Percentiles rank a stretch among this genome's conserved stretches.
Evolutionary conservation across 1,139 yeast genomes (phyloP).

Genomic region (Scheffersomyces segobiensis): DNA sequence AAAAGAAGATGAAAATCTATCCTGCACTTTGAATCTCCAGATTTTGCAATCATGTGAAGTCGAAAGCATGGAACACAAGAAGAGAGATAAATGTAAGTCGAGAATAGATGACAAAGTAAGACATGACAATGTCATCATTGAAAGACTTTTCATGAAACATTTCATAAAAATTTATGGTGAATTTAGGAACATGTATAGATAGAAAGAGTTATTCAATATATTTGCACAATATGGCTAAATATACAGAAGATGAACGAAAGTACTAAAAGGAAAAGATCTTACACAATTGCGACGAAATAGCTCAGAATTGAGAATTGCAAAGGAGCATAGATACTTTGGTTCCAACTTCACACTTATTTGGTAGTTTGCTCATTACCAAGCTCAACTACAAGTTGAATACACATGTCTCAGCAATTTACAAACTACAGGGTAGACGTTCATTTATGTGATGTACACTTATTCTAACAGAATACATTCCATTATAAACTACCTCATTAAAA

Average conservation of each 20-base stretch:
- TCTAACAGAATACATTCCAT: constrained; percentile 3
- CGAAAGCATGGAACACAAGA: not conserved
- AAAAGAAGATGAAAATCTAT: not conserved
- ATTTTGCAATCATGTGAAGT: not conserved
- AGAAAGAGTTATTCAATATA: not conserved
- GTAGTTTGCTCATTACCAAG: not conserved
- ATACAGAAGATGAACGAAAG: no score
- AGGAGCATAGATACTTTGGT: not conserved
- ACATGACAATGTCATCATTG: not conserved
- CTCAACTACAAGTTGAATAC: no score
- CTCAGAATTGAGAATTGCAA: not conserved
- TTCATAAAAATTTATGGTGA: not conserved
- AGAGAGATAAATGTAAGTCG: not conserved
- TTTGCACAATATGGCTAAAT: not conserved
- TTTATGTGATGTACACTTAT: not conserved
- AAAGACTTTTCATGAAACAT: no score
- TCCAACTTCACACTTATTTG: not conserved
- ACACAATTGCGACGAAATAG: not conserved
- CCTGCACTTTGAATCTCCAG: not conserved
- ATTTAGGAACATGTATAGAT: not conserved
- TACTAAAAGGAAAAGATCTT: no score
- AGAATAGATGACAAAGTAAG: no score
- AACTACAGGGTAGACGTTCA: not conserved
- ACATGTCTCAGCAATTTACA: not conserved
- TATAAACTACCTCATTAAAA: constrained; percentile 15